Evolutionary conservation across 306 rosid genomes (phyloP), one percentile per base, ranked within the genome.

Genomic region (Acacia acuminata): DNA sequence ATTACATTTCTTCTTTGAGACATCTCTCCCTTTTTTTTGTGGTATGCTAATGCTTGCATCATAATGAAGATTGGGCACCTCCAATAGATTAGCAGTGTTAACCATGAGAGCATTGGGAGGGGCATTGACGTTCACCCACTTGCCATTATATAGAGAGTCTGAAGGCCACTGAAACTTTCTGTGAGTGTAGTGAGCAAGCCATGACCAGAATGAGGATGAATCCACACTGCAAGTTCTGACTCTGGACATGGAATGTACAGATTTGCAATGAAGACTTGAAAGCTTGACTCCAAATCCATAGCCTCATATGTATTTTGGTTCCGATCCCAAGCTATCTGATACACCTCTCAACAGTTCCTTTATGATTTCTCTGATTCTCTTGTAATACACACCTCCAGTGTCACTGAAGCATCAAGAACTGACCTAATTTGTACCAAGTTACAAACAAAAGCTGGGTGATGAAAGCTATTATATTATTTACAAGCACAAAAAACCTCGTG

Each of bases 221-320:
- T 5, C 19, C 86, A 80, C 44, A 84, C 42, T 4, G 81, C 83
- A 20, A 50, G 84, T n/a, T 84, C 83, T 7, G 83, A 77, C 48
- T 74, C 77, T 24, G 81, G 86, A 42, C 86, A 84, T 10, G 81
- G 77, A 3, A 83, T 83, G 64, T 84, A 79, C 2, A 64, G 55
- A 42, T 84, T 84, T 8, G 72, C 86, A 34, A 12, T 34, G 15
- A 79, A 61, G 4, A 66, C 10, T 84, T 84, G 83, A 0, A 38
- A 38, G 16, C 86, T 40, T 3, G 75, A 60, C 19, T 84, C 83
- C 8, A n/a, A 9, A 45, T 79, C 22, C 73, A 75, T 60, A 0
- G 80, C 71, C 20, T 84, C 34, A 48, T 19, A 79, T 79, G 81
- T 73, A 65, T 65, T 51, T n/a, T 25, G 84, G 32, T 30, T 75